Percentiles rank a stretch among this genome's conserved stretches.
Conservation (phyloP, 495 filamentous ascomycete genomes). For the Penicillium waksmanii region DNA sequence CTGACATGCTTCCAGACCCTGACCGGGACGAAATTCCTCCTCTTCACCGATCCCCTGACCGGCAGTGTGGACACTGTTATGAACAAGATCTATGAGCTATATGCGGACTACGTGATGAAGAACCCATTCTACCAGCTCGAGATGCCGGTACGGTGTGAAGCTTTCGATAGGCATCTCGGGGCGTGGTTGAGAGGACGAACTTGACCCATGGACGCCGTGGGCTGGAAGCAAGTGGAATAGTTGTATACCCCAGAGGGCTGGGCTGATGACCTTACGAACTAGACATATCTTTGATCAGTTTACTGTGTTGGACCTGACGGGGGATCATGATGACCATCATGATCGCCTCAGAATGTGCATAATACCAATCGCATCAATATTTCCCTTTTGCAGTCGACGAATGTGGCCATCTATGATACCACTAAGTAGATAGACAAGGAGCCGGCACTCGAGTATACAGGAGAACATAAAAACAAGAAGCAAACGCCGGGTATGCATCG, state of each 20-base stretch:
- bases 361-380: slow-evolving; percentile 32
- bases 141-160: slow-evolving; percentile 95
- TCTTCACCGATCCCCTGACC: slow-evolving; percentile 93
- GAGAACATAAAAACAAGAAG: slow-evolving; percentile 25
- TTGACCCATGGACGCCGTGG: slow-evolving; percentile 14
- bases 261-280: slow-evolving; percentile 37
- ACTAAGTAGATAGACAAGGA: slow-evolving; percentile 10
- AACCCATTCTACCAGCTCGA: slow-evolving; percentile 98
- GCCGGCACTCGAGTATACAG: slow-evolving; percentile 34
- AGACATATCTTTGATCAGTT: slow-evolving; percentile 22
- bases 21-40: slow-evolving; percentile 92
- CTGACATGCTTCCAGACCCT: slow-evolving; percentile 93
- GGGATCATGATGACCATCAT: slow-evolving; percentile 1
- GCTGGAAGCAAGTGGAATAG: slow-evolving; percentile 2
- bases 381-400: slow-evolving; percentile 13
- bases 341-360: slow-evolving; percentile 20
- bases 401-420: slow-evolving; percentile 1
- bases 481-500: slow-evolving; percentile 54
- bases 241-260: slow-evolving; percentile 7
- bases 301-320: neutral
- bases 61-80: slow-evolving; percentile 82
- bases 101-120: slow-evolving; percentile 98
- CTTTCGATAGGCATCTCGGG: slow-evolving; percentile 83
- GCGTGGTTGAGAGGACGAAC: slow-evolving; percentile 47
- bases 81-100: slow-evolving; percentile 87